Conservation (phyloP, 208 protist species). For the Trypanosoma conorhini region DNA sequence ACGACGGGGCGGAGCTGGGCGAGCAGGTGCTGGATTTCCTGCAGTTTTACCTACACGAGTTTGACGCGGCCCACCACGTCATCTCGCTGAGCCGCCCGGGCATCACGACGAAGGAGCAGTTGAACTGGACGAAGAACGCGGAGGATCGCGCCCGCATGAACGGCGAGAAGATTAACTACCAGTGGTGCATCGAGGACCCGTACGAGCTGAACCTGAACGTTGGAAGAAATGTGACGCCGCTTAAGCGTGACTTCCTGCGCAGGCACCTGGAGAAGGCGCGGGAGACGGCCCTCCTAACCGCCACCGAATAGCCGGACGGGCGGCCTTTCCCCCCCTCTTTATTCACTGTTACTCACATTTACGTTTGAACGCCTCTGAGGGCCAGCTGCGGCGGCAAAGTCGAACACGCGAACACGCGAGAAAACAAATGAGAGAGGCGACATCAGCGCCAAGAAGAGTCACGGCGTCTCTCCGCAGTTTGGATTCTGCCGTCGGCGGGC, state of each 20-base stretch:
- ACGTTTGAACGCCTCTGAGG: neutral
- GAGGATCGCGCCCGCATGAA: conserved; percentile 76
- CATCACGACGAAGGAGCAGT: conserved; percentile 55
- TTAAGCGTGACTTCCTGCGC: conserved; percentile 77
- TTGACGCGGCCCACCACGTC: conserved; percentile 61
- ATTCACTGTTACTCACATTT: conserved; percentile 17
- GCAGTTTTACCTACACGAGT: conserved; percentile 77
- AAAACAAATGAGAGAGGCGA: neutral
- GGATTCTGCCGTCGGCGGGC: neutral
- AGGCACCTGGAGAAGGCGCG: conserved; percentile 69
- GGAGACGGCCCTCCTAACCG: conserved; percentile 60
- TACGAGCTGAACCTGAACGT: conserved; percentile 91
- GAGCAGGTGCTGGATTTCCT: conserved; percentile 76
- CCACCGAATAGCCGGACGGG: neutral
- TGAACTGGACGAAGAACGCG: conserved; percentile 80
- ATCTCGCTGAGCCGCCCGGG: conserved; percentile 60
- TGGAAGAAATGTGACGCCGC: conserved; percentile 81
- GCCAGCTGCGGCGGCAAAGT: neutral
- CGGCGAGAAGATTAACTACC: conserved; percentile 80
- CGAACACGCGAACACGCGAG: neutral
- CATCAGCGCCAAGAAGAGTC: neutral
- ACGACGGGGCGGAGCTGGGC: conserved; percentile 44
- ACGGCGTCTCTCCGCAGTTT: neutral
- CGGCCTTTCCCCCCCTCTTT: neutral
- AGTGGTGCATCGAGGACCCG: conserved; percentile 91